Evolutionary conservation across 2,329 filamentous ascomycete species (phyloP).

Genomic region (Claviceps sp.): DNA sequence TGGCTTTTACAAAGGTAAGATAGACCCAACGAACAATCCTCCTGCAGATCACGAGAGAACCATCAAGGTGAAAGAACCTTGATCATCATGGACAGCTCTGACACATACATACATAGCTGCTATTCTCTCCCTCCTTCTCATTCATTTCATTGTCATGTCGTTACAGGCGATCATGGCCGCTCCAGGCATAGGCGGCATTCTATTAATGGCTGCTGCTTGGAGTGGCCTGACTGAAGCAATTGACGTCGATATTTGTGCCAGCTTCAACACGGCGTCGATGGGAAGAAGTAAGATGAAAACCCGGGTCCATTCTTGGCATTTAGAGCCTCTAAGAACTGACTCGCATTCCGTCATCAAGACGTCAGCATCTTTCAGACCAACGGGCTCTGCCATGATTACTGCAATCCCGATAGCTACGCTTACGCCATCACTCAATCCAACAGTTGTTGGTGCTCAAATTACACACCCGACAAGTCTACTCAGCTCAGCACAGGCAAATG

Average conservation of each 20-base stretch:
- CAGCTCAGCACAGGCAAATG: conserved; percentile 35
- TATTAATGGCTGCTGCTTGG: conserved; percentile 14
- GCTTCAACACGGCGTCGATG: conserved; percentile 22
- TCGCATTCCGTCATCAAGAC: conserved; percentile 23
- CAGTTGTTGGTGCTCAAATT: conserved; percentile 64
- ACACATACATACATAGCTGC: not conserved
- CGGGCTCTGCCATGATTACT: conserved; percentile 51
- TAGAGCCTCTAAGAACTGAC: not conserved
- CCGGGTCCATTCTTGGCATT: not conserved
- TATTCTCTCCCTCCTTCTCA: not conserved
- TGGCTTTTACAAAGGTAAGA: not conserved
- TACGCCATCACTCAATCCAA: conserved; percentile 54
- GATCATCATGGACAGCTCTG: not conserved
- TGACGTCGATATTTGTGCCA: conserved; percentile 21
- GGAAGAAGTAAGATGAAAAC: conserved; percentile 17
- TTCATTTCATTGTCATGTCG: not conserved
- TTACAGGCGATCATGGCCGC: not conserved
- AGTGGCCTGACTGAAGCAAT: conserved; percentile 13
- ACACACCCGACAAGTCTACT: conserved; percentile 36
- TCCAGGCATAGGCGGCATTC: not conserved
- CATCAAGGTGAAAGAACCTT: too few relatives aligned
- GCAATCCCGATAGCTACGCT: conserved; percentile 38
- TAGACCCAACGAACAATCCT: too few relatives aligned
- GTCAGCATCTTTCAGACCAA: conserved; percentile 51
- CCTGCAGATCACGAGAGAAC: too few relatives aligned